Conservation (phyloP, 2,329 filamentous ascomycete species). For the Hymenoscyphus salicellus region DNA sequence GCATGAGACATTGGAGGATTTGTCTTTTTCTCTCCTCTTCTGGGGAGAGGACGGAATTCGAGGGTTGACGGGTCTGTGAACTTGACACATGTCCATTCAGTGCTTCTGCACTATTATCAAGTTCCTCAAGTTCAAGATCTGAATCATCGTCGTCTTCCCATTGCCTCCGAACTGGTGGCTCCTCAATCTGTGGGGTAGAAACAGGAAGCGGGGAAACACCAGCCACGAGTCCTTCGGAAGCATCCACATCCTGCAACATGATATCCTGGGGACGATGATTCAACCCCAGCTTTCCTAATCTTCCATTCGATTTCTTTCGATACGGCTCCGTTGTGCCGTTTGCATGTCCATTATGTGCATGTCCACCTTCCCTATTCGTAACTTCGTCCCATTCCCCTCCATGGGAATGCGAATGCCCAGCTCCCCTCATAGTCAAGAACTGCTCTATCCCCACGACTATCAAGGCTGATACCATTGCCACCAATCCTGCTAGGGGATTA, state of each 20-base stretch:
- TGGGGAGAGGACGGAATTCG: constrained; percentile 32
- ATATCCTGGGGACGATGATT: constrained; percentile 49
- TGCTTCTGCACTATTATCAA: constrained; percentile 45
- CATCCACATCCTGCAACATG: constrained; percentile 50
- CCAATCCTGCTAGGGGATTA: constrained; percentile 72
- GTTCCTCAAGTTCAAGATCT: constrained; percentile 60
- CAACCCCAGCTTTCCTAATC: constrained; percentile 30
- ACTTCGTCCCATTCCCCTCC: constrained; percentile 32
- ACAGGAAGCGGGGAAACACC: constrained; percentile 57
- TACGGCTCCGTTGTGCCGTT: constrained; percentile 17
- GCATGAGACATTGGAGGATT: constrained; percentile 72
- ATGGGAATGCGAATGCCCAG: constrained; percentile 59
- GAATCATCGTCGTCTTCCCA: constrained; percentile 45
- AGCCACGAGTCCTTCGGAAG: constrained; percentile 54
- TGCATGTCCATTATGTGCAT: constrained; percentile 36
- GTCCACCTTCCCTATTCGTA: constrained; percentile 39
- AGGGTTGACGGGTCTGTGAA: constrained; percentile 27
- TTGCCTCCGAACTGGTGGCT: constrained; percentile 35
- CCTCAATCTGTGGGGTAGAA: constrained; percentile 44
- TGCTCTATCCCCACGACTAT: constrained; percentile 84
- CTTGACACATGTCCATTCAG: constrained; percentile 23
- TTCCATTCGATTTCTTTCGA: constrained; percentile 28
- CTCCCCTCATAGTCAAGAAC: constrained; percentile 72
- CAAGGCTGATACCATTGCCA: constrained; percentile 80
- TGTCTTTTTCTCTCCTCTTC: constrained; percentile 62